Evolutionary conservation across 1,284 basidiomycete genomes (phyloP), one percentile per base, ranked within the genome.

Genomic region (Moesziomyces aphidis): DNA sequence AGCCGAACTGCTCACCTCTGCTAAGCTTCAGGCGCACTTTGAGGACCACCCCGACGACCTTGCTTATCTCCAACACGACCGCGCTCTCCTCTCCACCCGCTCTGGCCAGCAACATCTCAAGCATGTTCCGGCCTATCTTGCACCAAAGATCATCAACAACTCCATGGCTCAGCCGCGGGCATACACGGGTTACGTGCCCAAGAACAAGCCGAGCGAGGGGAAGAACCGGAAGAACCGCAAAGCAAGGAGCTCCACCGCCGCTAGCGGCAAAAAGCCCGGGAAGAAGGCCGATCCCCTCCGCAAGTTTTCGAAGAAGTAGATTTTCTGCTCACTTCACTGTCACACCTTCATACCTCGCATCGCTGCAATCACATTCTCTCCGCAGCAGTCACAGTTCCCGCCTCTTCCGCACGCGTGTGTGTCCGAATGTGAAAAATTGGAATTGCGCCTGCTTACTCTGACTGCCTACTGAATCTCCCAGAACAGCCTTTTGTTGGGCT

Each of bases 11-110:
- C 85, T 99, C 77, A 96, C 97, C 83, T 94, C 92, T 51, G 93
- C 97, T 78, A 98, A 96, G 86, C 89, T 99, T 61, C 79, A 97
- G 93, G 93, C 95, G 2, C 96, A 99, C 85, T 99, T 99, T 71
- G 95, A 98, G 80, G 95, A 98, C 80, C 96, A 99, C 82, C 97
- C 97, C 0, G 88, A 93, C 9, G 96, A 98, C 83, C 88, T 98
- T 21, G 94, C 94, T 56, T 98, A 91, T 83, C 87, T 99, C 34
- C 90, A 94, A 7, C 97, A 99, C 85, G 97, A 99, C 85, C 94
- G 95, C 77, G 92, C 95, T 2, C 87, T 98, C 13, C 93, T 96
- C 81, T 93, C 94, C 0, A 91, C 91, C 22, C 88, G 94, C 44
- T 88, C 95, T 11, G 94, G 95, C 82, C 73, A 77, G 23, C 21